Conservation (phyloP, 345 rosid species). For the Aurinia saxatilis region DNA sequence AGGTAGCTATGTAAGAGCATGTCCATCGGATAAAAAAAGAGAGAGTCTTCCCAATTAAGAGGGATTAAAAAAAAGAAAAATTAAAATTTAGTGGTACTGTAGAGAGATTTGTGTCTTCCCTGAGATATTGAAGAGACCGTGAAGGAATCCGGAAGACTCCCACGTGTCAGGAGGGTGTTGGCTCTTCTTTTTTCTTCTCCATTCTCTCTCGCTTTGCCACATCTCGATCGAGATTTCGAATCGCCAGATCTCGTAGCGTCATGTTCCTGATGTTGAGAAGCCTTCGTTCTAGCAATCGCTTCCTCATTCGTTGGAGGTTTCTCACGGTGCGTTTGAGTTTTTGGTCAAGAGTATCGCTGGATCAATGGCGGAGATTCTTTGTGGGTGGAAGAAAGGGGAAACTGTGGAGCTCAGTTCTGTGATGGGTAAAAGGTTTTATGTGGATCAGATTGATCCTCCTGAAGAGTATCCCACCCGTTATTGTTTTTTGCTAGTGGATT, state of each 20-base stretch:
- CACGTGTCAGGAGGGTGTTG: too few species aligned
- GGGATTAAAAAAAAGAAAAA: too few species aligned
- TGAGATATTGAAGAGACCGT: too few species aligned
- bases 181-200: too few species aligned
- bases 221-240: slow-evolving; percentile 66
- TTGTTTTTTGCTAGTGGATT: slow-evolving; percentile 93
- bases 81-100: too few species aligned
- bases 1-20: too few species aligned
- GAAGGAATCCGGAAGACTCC: too few species aligned
- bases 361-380: slow-evolving; percentile 83
- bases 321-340: slow-evolving; percentile 67
- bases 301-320: slow-evolving; percentile 59
- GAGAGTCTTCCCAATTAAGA: too few species aligned
- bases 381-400: slow-evolving; percentile 72
- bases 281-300: slow-evolving; percentile 78
- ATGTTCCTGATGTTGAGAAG: slow-evolving; percentile 52
- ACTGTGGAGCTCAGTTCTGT: slow-evolving; percentile 71
- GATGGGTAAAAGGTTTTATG: slow-evolving; percentile 71
- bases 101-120: too few species aligned
- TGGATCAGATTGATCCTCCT: slow-evolving; percentile 65
- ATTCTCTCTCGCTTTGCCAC: slow-evolving; percentile 75
- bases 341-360: slow-evolving; percentile 82
- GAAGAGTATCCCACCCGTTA: slow-evolving; percentile 49
- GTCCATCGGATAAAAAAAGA: too few species aligned
- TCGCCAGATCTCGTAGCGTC: slow-evolving; percentile 65